Evolutionary conservation across 2,329 filamentous ascomycete species (phyloP), one percentile per base, ranked within the genome.

Genomic region (Clarireedia hainanense): DNA sequence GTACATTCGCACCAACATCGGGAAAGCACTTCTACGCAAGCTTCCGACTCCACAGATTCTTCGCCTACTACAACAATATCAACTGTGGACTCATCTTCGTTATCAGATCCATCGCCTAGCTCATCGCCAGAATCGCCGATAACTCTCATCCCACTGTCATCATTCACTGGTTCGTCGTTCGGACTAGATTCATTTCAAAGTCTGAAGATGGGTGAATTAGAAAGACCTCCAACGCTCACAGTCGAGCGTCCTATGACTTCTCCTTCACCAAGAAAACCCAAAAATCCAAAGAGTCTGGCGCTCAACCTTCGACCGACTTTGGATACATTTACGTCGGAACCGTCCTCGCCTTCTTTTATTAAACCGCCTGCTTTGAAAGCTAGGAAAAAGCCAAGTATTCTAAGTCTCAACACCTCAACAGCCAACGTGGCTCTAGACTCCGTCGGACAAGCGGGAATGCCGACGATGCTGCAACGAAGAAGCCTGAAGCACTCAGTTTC

Each of bases 1-100:
- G 58, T 64, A 49, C 64, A 65, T 40, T 61, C 63, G 24, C 88
- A 90, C 72, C 83, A 85, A 67, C 86, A 89, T 69, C 80, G 84
- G 68, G 81, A 89, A 68, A 90, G 86, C 73, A 86, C 83, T n/a
- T 91, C 86, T 6, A 89, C 87, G 2, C 85, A 87, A 60, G 80
- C 80, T 54, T 89, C 88, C 15, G 89, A 89, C 61, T 97, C 94
- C 1, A 89, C 89, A 43, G 91, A 96, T 67, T 96, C 92, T 23
- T 97, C 92, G 7, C 94, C 94, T 1, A 97, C 92, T 6, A 96
- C 91, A 3, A 96, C 92, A 2, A 81, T 94, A 50, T 96, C 91
- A 5, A 96, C 90, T 20, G 89, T 92, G 61, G 92, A 96, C 73
- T 95, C 91, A 5, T 92, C 90, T 7, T 89, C 90, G 30, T 79